Evolutionary conservation across 2,329 filamentous ascomycete species (phyloP).

Genomic region (Aspergillus pseudoglaucus): DNA sequence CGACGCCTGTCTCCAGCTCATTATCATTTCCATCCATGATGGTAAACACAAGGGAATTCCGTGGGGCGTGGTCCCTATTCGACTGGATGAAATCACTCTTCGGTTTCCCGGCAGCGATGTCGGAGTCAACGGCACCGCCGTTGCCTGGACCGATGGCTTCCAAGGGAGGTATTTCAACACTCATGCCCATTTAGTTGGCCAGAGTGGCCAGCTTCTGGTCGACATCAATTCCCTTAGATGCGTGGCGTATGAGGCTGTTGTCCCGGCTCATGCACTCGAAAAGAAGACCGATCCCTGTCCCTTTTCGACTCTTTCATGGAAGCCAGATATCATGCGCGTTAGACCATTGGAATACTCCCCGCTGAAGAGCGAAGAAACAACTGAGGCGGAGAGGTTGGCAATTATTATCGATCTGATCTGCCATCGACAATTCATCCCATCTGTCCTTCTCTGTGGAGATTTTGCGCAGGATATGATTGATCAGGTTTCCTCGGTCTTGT

Average conservation of each 20-base stretch:
- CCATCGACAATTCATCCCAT: too few species aligned
- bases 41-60: constrained; percentile 9
- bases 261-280: too few species aligned
- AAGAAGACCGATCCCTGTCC: too few species aligned
- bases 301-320: too few species aligned
- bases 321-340: too few species aligned
- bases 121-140: background rate
- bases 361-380: too few species aligned
- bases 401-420: too few species aligned
- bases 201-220: constrained; percentile 6
- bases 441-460: too few species aligned
- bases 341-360: too few species aligned
- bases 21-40: constrained; percentile 10
- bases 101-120: constrained; percentile 1
- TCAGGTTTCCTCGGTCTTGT: too few species aligned
- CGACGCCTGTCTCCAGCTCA: constrained; percentile 14
- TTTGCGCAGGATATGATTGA: too few species aligned
- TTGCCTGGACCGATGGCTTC: constrained; percentile 5
- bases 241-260: constrained; percentile 12
- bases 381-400: too few species aligned
- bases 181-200: constrained; percentile 4
- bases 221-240: constrained; percentile 9
- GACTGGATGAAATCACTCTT: constrained; percentile 11
- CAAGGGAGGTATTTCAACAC: constrained; percentile 5
- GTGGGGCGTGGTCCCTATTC: constrained; percentile 10